phyloP scores from a whole-genome alignment of 768 basidiomycete species.

The Auriscalpium orientale region DNA sequence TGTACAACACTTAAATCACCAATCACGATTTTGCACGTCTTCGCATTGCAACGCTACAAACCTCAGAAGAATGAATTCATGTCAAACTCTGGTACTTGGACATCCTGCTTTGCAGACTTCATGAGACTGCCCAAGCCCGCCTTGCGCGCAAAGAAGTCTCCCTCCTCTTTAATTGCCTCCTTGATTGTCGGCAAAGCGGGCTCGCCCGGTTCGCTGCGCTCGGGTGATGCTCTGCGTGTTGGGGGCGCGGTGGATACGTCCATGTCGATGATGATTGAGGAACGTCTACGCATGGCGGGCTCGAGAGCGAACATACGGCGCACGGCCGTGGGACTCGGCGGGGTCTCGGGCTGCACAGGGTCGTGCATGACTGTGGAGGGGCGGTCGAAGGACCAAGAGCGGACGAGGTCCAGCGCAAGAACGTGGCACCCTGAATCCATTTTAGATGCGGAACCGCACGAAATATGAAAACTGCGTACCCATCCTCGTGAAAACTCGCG shows the following conservation, averaged over 20 bases:
- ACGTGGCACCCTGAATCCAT: slow-evolving; percentile 71
- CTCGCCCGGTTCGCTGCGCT: slow-evolving; percentile 15
- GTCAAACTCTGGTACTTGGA: slow-evolving; percentile 81
- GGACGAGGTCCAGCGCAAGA: slow-evolving; percentile 84
- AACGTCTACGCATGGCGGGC: slow-evolving; percentile 48
- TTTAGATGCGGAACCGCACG: too few relatives aligned
- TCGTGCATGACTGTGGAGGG: slow-evolving; percentile 42
- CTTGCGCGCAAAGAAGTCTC: slow-evolving; percentile 56
- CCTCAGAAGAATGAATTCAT: slow-evolving; percentile 67
- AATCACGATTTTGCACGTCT: background rate
- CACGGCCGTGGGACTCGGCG: slow-evolving; percentile 36
- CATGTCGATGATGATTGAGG: slow-evolving; percentile 88
- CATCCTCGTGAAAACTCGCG: slow-evolving; percentile 90
- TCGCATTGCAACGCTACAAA: background rate
- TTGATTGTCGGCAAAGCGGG: slow-evolving; percentile 15
- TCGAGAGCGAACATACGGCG: slow-evolving; percentile 44
- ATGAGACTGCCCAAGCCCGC: slow-evolving; percentile 77
- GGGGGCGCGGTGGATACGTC: slow-evolving; percentile 59
- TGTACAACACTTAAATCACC: slow-evolving; percentile 2
- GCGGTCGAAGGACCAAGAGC: slow-evolving; percentile 86
- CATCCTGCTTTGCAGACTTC: slow-evolving; percentile 86
- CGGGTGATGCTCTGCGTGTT: slow-evolving; percentile 48
- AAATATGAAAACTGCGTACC: slow-evolving; percentile 36
- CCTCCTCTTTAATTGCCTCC: slow-evolving; percentile 39
- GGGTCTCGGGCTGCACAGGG: slow-evolving; percentile 18